phyloP scores from a whole-genome alignment of 2,329 filamentous ascomycete genomes.

The Pyricularia sp. region DNA sequence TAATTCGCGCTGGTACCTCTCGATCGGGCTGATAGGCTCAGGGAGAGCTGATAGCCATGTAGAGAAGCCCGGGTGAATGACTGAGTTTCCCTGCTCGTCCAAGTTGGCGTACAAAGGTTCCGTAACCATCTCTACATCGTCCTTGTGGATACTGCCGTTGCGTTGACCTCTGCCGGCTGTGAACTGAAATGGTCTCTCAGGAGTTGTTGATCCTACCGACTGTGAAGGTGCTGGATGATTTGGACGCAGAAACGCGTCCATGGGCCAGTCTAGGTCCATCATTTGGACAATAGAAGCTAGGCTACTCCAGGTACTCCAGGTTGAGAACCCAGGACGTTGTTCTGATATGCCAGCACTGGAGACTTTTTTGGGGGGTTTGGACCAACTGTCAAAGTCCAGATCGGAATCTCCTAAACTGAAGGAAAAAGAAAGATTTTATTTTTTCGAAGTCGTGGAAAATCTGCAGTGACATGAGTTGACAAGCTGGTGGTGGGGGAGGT shows the following conservation, averaged over 20 bases:
- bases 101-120: background rate
- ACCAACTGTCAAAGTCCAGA: background rate
- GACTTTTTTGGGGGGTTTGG: background rate
- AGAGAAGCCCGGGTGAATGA: background rate
- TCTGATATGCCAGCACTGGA: background rate
- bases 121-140: background rate
- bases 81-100: background rate
- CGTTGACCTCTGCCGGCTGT: background rate
- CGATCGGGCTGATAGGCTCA: background rate
- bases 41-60: slow-evolving; percentile 1
- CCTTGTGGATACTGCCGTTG: background rate
- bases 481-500: background rate
- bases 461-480: background rate
- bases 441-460: background rate
- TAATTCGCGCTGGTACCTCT: background rate
- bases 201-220: background rate
- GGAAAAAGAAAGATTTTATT: background rate
- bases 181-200: background rate
- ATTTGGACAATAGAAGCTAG: background rate
- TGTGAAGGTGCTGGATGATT: background rate
- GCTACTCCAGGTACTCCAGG: background rate
- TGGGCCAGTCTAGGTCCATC: background rate
- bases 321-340: background rate
- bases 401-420: background rate
- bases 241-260: background rate